Evolutionary conservation across 1,139 yeast species (phyloP).

Genomic region (Candida mesenterica): DNA sequence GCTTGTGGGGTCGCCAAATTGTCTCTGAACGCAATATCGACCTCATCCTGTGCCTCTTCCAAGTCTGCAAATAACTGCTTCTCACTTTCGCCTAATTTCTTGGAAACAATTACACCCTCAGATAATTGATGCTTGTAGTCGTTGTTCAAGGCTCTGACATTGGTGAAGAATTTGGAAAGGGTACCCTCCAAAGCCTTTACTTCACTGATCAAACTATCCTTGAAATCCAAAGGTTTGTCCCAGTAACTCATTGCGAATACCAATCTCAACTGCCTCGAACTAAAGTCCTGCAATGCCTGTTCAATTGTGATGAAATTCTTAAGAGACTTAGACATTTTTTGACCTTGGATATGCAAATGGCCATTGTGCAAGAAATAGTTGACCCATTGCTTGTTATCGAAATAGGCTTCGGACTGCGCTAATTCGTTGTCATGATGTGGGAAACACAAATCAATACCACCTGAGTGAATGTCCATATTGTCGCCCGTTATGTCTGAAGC

Average conservation of each 20-base stretch:
- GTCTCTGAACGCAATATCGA: constrained; percentile 82
- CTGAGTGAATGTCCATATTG: constrained; percentile 90
- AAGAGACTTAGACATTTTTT: constrained; percentile 93
- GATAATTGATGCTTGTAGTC: constrained; percentile 56
- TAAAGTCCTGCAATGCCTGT: constrained; percentile 72
- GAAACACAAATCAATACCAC: constrained; percentile 95
- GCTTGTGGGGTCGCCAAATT: constrained; percentile 80
- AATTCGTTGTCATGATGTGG: constrained; percentile 99
- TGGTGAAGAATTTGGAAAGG: constrained; percentile 78
- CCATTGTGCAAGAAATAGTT: constrained; percentile 96
- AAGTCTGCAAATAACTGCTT: constrained; percentile 54
- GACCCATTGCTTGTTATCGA: constrained; percentile 89
- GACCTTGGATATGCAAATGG: constrained; percentile 96
- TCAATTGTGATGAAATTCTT: constrained; percentile 94
- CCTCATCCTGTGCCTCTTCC: constrained; percentile 53
- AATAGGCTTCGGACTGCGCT: constrained; percentile 96
- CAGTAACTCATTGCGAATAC: constrained; percentile 90
- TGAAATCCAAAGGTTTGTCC: constrained; percentile 92
- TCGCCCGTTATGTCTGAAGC: constrained; percentile 86
- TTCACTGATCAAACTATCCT: constrained; percentile 72
- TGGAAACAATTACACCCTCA: constrained; percentile 48
- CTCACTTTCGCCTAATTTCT: constrained; percentile 54
- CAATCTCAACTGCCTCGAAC: constrained; percentile 81
- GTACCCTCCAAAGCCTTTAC: constrained; percentile 74
- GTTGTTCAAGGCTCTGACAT: constrained; percentile 69